Conservation (phyloP, 2,329 filamentous ascomycete genomes). For the Paraphaeosphaeria sporulosa region DNA sequence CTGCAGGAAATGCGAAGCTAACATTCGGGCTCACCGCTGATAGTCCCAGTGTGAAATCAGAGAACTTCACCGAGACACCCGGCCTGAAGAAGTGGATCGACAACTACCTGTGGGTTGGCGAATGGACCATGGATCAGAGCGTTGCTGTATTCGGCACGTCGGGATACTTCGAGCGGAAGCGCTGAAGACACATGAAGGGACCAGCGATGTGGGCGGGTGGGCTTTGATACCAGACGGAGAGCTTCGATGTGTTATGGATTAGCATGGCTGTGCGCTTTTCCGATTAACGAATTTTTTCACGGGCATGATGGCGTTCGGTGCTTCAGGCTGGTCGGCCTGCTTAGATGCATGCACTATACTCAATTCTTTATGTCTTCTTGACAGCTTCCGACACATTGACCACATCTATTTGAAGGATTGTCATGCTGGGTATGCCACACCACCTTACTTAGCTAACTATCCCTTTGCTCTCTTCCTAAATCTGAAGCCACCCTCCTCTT, state of each 20-base stretch:
- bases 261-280: neutral
- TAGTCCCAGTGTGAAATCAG: conserved; percentile 84
- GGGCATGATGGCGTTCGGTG: conserved; percentile 6
- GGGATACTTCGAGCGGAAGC: conserved; percentile 88
- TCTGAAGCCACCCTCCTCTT: conserved; percentile 64
- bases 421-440: conserved; percentile 1
- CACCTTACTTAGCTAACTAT: neutral
- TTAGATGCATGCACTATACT: conserved; percentile 8
- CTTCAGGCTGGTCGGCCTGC: neutral
- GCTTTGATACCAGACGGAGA: neutral
- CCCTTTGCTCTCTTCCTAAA: conserved; percentile 52
- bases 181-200: conserved; percentile 46
- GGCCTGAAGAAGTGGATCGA: conserved; percentile 88
- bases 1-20: conserved; percentile 44
- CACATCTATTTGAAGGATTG: neutral
- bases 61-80: conserved; percentile 83
- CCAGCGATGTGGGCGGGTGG: neutral
- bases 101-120: conserved; percentile 91
- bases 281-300: neutral
- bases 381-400: neutral
- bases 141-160: conserved; percentile 89
- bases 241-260: neutral
- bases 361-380: neutral
- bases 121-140: conserved; percentile 98
- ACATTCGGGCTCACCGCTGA: conserved; percentile 51